phyloP scores from a whole-genome alignment of 2,329 filamentous ascomycete species.

The Cercospora janseana region DNA sequence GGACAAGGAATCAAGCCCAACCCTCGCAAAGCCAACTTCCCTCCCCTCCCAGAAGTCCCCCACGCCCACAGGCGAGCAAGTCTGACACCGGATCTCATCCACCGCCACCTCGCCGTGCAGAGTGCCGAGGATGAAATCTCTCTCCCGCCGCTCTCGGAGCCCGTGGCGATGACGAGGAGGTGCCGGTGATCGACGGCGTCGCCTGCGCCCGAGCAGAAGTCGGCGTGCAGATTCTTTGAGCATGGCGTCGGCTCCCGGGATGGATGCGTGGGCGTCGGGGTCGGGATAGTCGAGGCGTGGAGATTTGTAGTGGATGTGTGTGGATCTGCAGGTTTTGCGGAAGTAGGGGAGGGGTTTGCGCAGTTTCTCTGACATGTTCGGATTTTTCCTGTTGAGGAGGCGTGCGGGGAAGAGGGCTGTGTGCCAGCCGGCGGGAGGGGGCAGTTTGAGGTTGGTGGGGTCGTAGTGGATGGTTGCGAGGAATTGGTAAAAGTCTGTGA shows the following conservation, averaged over 20 bases:
- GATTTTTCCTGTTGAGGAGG: not conserved
- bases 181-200: not conserved
- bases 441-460: constrained; percentile 3
- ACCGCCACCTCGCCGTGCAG: not conserved
- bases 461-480: constrained; percentile 9
- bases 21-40: not conserved
- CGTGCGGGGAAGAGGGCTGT: not conserved
- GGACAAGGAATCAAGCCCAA: constrained; percentile 2
- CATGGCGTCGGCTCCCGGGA: not conserved
- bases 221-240: not conserved
- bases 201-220: not conserved
- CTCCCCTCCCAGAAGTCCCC: not conserved
- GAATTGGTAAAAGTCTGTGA: constrained; percentile 6
- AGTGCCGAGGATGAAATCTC: constrained; percentile 1
- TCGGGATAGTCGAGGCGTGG: not conserved
- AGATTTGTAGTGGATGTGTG: constrained; percentile 10
- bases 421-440: not conserved
- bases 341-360: constrained; percentile 5
- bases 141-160: constrained; percentile 10
- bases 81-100: not conserved
- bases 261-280: not conserved
- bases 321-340: not conserved
- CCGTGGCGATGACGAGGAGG: constrained; percentile 1
- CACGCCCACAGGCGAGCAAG: not conserved
- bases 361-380: not conserved